Evolutionary conservation across 345 rosid genomes (phyloP).

Genomic region (Brassica napus): Da-Ae NC_063450.1:54680501-54681000

Average conservation of each 20-base stretch:
- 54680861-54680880: slow-evolving; percentile 60
- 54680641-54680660: slow-evolving; percentile 51
- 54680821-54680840: slow-evolving; percentile 43
- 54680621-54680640: slow-evolving; percentile 57
- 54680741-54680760: slow-evolving; percentile 60
- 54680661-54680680: slow-evolving; percentile 8
- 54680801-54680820: slow-evolving; percentile 36
- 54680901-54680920: slow-evolving; percentile 41
- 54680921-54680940: slow-evolving; percentile 46
- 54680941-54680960: slow-evolving; percentile 72
- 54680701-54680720: neutral
- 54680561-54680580: slow-evolving; percentile 84
- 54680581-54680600: slow-evolving; percentile 95
- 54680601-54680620: slow-evolving; percentile 85
- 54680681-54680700: neutral
- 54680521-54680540: slow-evolving; percentile 78
- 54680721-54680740: slow-evolving; percentile 29
- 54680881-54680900: slow-evolving; percentile 50
- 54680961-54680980: slow-evolving; percentile 24
- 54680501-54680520: neutral
- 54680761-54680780: slow-evolving; percentile 68
- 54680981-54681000: slow-evolving; percentile 17
- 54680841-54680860: slow-evolving; percentile 46
- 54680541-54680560: slow-evolving; percentile 88
- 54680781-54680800: slow-evolving; percentile 55